Percentiles rank a stretch among this genome's conserved stretches.
phyloP scores from a whole-genome alignment of 2,329 filamentous ascomycete species.

The Botrytis elliptica region DNA sequence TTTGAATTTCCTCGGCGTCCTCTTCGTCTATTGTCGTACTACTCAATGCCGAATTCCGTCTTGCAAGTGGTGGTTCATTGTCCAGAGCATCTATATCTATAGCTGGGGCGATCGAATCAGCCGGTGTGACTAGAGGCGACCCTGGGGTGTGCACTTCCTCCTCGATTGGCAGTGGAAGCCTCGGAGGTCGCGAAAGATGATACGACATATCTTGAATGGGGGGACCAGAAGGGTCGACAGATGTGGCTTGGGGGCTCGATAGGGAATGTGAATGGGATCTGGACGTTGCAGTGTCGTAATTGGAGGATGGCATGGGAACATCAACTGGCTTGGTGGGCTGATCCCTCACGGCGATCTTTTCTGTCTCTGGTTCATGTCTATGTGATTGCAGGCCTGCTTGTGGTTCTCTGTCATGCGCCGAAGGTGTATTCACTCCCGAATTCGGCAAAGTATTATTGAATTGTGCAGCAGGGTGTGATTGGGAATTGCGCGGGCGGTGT shows the following conservation, averaged over 20 bases:
- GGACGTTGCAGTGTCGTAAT: conserved; percentile 31
- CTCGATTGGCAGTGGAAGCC: conserved; percentile 88
- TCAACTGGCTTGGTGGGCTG: conserved; percentile 58
- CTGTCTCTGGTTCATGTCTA: conserved; percentile 34
- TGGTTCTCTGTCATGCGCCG: conserved; percentile 29
- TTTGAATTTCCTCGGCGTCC: conserved; percentile 72
- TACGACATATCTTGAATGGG: conserved; percentile 53
- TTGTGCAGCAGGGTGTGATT: conserved; percentile 28
- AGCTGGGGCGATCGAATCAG: conserved; percentile 49
- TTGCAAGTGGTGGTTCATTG: conserved; percentile 46
- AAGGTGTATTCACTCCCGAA: conserved; percentile 28
- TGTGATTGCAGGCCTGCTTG: conserved; percentile 31
- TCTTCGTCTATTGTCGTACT: conserved; percentile 74
- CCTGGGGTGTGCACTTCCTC: conserved; percentile 87
- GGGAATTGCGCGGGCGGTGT: conserved; percentile 36
- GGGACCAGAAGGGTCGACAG: conserved; percentile 53
- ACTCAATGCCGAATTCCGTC: conserved; percentile 58
- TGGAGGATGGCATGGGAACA: conserved; percentile 42
- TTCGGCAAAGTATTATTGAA: conserved; percentile 27
- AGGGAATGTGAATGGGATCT: conserved; percentile 34
- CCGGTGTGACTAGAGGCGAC: conserved; percentile 80
- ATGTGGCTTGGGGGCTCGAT: conserved; percentile 37
- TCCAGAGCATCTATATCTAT: conserved; percentile 47
- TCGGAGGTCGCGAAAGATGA: conserved; percentile 70
- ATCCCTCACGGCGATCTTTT: conserved; percentile 41